Evolutionary conservation across 106 monocot species (phyloP), one percentile per base, ranked within the genome.

Genomic region (Allium fistulosum): DNA sequence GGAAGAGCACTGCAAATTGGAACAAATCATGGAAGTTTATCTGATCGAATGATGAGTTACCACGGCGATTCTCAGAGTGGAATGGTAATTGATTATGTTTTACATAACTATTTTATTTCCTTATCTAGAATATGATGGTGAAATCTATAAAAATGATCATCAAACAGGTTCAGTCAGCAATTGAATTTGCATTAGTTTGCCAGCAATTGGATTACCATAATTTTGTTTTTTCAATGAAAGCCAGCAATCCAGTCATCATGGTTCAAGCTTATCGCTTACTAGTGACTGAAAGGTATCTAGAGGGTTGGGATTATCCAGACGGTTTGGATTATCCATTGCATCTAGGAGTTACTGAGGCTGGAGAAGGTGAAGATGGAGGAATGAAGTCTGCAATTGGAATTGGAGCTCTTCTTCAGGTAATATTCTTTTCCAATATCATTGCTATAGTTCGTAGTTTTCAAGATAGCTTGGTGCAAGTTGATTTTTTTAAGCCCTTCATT

Each of bases 361-460:
- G 99, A 17, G 99, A 99, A 80, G 99, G 99, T 70, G 99, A 99
- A 80, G 99, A 99, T 81, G 99, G 99, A 17, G 78, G 99, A 27
- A 99, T 99, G 99, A 99, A 99, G 71, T 99, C 93, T 71, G 93
- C 99, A 72, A 99, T 99, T 66, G 99, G 93, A 55, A 99, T 99
- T 67, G 99, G 99, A 81, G 90, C 99, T 62, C 85, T 99, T 51
- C 90, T 99, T 76, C 92, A 92, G 99, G 93, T 53, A 53, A 53
- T 53, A 13, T 10, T 53, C 52, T 53, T 53, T 10, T 9, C 52
- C 52, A 53, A 53, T 53, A 53, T 22, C 22, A 22, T 22, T 22
- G 22, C 22, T 22, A 22, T 22, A 22, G 22, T 22, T 22, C 22
- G 22, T 22, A 22, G 22, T 22, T 22, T 22, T 22, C 22, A 22